Conservation (phyloP, 2,329 filamentous ascomycete genomes). For the Fusarium equiseti region DNA sequence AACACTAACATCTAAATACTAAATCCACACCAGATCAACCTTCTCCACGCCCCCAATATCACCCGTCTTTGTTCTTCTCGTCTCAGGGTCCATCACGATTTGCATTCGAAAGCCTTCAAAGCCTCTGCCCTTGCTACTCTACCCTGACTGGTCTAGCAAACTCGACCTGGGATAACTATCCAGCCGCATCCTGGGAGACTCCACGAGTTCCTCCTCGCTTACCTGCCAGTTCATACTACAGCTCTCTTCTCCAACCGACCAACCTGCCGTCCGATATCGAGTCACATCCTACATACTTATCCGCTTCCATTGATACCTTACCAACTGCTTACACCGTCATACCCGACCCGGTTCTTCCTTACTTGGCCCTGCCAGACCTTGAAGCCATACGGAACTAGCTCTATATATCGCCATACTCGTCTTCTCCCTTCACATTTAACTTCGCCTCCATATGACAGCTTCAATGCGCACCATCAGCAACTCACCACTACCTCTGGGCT, state of each 20-base stretch:
- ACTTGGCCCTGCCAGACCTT: conserved; percentile 5
- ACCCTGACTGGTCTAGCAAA: conserved; percentile 6
- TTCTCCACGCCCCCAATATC: conserved; percentile 18
- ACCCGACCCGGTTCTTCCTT: conserved; percentile 13
- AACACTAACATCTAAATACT: conserved; percentile 7
- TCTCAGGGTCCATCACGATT: conserved; percentile 37
- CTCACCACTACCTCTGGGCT: conserved; percentile 20
- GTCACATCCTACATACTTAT: conserved; percentile 1
- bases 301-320: conserved; percentile 30
- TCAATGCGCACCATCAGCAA: conserved; percentile 35
- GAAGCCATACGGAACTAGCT: not conserved
- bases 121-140: conserved; percentile 7
- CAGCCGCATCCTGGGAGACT: conserved; percentile 24
- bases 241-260: not conserved
- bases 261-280: not conserved
- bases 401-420: conserved; percentile 27
- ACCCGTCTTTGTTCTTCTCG: conserved; percentile 14
- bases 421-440: not conserved
- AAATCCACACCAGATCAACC: conserved; percentile 17
- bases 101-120: conserved; percentile 20
- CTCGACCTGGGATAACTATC: conserved; percentile 29
- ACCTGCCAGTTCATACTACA: conserved; percentile 20
- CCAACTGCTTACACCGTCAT: conserved; percentile 22
- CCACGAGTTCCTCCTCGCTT: conserved; percentile 16
- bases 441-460: conserved; percentile 20